These are phyloP conservation scores for Alternaria sp. DNA, from an alignment of 2,329 filamentous ascomycete species.

Conservation along the genomic window DNA sequence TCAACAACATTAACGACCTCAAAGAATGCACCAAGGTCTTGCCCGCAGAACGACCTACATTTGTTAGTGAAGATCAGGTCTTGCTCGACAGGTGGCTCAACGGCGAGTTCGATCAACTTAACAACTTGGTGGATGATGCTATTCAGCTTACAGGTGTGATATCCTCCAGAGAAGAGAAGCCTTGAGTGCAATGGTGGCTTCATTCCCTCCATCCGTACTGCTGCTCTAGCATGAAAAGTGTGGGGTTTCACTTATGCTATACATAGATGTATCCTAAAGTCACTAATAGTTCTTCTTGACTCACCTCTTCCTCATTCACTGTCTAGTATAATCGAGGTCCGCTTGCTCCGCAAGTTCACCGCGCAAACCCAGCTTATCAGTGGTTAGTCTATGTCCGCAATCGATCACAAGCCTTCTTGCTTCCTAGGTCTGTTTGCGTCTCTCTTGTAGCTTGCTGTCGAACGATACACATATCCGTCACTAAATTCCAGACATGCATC, in stretches of 20 bases:
- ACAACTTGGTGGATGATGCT: slow-evolving; percentile 44
- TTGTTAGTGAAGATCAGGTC: slow-evolving; percentile 39
- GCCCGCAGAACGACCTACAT: slow-evolving; percentile 40
- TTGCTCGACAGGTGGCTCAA: slow-evolving; percentile 43
- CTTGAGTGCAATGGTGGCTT: background rate
- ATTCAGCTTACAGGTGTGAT: slow-evolving; percentile 44
- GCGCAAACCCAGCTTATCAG: background rate
- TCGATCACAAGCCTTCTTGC: background rate
- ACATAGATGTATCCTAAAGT: background rate
- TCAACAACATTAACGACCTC: slow-evolving; percentile 64
- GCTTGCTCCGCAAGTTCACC: background rate
- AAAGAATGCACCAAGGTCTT: slow-evolving; percentile 65
- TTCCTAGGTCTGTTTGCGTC: background rate
- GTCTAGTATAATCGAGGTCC: background rate
- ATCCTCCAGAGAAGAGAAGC: slow-evolving; percentile 5
- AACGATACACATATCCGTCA: background rate
- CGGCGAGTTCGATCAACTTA: slow-evolving; percentile 45
- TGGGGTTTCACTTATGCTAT: background rate
- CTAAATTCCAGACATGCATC: background rate
- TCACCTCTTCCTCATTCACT: background rate
- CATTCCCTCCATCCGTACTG: background rate
- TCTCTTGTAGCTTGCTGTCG: background rate
- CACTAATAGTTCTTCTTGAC: background rate
- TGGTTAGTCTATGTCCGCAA: background rate
- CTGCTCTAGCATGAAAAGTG: background rate